Evolutionary conservation across 352 stramenopile genomes (phyloP).

Genomic region (Phytophthora pseudosyringae): DNA sequence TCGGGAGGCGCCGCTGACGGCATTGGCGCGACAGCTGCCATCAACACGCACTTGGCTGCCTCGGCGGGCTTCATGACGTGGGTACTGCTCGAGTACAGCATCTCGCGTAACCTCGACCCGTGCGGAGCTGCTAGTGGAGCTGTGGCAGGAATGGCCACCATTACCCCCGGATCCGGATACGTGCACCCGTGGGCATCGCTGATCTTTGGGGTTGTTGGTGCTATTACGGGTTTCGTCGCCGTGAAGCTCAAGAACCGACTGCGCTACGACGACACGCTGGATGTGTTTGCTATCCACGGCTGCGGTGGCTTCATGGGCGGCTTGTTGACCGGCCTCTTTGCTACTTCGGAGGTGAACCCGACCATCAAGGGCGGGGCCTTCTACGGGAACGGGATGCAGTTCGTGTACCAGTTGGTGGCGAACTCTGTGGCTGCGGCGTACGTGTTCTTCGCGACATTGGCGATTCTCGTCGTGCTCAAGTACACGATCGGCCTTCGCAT

Average conservation of each 20-base stretch:
- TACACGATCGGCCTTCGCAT: slow-evolving; percentile 72
- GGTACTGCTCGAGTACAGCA: slow-evolving; percentile 61
- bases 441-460: slow-evolving; percentile 61
- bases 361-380: slow-evolving; percentile 59
- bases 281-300: slow-evolving; percentile 81
- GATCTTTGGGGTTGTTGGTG: slow-evolving; percentile 75
- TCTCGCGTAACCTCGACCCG: slow-evolving; percentile 69
- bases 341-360: slow-evolving; percentile 59
- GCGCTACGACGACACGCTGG: slow-evolving; percentile 81
- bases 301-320: slow-evolving; percentile 65
- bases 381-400: slow-evolving; percentile 57
- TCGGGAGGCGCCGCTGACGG: slow-evolving; percentile 60
- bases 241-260: slow-evolving; percentile 73
- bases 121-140: slow-evolving; percentile 67
- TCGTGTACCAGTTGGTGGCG: slow-evolving; percentile 59
- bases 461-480: slow-evolving; percentile 74
- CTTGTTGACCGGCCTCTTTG: slow-evolving; percentile 75
- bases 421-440: slow-evolving; percentile 63
- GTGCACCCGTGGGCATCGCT: slow-evolving; percentile 75
- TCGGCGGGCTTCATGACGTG: slow-evolving; percentile 74
- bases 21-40: slow-evolving; percentile 64
- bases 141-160: slow-evolving; percentile 66
- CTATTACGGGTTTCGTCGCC: slow-evolving; percentile 52
- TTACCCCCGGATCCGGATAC: slow-evolving; percentile 77
- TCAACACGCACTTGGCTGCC: slow-evolving; percentile 77